These are phyloP conservation scores for Mucor sp. DNA, from an alignment of 371 early-diverging fungal genomes.

Conservation along the genomic window DNA sequence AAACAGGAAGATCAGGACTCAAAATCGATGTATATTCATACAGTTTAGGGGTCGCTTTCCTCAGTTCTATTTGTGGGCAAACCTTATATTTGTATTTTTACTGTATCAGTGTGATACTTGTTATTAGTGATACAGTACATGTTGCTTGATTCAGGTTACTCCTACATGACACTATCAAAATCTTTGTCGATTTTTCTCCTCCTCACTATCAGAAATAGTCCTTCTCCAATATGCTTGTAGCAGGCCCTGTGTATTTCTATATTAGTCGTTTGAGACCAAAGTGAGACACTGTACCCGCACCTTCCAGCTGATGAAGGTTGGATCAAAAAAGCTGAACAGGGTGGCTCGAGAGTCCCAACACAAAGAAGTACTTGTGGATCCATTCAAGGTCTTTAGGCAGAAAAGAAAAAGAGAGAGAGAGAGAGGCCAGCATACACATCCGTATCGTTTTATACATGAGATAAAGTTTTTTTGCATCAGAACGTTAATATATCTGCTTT, in stretches of 20 bases:
- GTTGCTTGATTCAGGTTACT: conserved; percentile 3
- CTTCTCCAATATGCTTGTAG: neutral
- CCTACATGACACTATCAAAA: neutral
- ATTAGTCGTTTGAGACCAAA: neutral
- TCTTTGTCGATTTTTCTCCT: neutral
- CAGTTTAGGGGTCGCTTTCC: neutral
- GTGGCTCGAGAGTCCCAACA: neutral
- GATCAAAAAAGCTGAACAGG: neutral
- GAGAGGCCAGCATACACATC: neutral
- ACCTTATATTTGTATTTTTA: conserved; percentile 1
- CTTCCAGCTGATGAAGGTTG: neutral
- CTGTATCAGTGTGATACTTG: neutral
- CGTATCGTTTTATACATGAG: neutral
- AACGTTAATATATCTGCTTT: neutral
- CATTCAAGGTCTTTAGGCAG: neutral
- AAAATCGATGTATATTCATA: neutral
- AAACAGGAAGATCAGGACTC: neutral
- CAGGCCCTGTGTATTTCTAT: neutral
- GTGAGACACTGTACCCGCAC: neutral
- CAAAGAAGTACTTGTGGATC: neutral
- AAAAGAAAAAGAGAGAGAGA: neutral
- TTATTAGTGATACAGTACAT: neutral
- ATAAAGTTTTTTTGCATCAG: neutral
- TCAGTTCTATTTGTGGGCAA: neutral
- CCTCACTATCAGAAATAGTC: neutral